phyloP scores from a whole-genome alignment of 164 flowering plant species.

The Vitis rupestris region DNA sequence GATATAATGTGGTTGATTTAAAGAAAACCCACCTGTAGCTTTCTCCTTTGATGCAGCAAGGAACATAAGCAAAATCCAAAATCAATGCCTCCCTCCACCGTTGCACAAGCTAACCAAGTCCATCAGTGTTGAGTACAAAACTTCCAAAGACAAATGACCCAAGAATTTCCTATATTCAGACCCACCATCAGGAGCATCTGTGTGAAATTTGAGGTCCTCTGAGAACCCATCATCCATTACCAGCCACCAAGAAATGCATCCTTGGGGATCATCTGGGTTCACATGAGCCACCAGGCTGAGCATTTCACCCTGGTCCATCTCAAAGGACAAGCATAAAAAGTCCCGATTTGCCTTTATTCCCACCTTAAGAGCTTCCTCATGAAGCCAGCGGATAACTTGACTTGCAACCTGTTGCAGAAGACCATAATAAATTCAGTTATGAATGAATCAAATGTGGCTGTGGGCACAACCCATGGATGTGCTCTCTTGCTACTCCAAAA shows the following conservation, averaged over 20 bases:
- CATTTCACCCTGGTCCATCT: conserved; percentile 80
- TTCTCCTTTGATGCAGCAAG: too few species aligned
- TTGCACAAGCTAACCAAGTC: conserved; percentile 74
- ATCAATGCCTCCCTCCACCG: conserved; percentile 37
- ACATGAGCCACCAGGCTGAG: conserved; percentile 81
- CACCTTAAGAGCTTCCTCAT: conserved; percentile 79
- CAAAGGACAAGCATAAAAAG: conserved; percentile 74
- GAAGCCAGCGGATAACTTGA: conserved; percentile 87
- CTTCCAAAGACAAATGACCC: conserved; percentile 73
- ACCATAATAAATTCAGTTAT: background rate
- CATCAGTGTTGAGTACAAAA: conserved; percentile 71
- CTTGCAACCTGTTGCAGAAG: conserved; percentile 64
- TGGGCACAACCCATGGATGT: too few species aligned
- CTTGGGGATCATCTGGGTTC: conserved; percentile 63
- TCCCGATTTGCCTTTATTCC: conserved; percentile 83
- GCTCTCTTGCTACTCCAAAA: too few species aligned
- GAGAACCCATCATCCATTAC: conserved; percentile 64
- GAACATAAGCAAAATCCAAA: background rate
- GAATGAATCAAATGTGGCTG: background rate
- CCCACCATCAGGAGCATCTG: conserved; percentile 33
- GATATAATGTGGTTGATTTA: too few species aligned
- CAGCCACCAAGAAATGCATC: conserved; percentile 96
- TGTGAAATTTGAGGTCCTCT: conserved; percentile 47
- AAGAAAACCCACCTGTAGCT: too few species aligned
- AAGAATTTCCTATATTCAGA: conserved; percentile 62